Evolutionary conservation across 768 basidiomycete species (phyloP), one percentile per base, ranked within the genome.

Genomic region (Lentinula guzmanii): DNA sequence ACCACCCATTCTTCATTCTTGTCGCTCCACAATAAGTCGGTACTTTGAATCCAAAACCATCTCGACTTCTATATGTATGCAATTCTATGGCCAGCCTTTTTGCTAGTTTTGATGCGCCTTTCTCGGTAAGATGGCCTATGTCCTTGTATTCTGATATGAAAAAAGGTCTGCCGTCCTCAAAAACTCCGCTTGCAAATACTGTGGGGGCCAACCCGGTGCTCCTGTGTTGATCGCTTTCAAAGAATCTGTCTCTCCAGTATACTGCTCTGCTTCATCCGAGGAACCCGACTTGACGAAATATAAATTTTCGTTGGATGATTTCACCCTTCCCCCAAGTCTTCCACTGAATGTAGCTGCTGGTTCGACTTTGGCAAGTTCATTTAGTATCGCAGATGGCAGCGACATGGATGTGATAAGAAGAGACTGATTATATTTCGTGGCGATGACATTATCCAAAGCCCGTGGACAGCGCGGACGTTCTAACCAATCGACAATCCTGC

Each of bases 11-110:
- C 45, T 79, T 76, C 61, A 89, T 77, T 52, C 83, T 79, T 1
- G 91, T 92, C 4, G 77, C 77, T 5, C 91, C 91, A 63, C 91
- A 93, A 67, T 84, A 91, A 4, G 90, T 92, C 1, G 90, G 88
- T 16, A 89, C 79, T 5, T 74, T 73, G 68, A 91, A 92, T 3
- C 91, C 91, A 69, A 84, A 91, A 0, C 84, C 85, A 2, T 79
- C 71, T 4, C 72, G 64, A 61, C 85, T 85, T 64, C 80, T 74
- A 66, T 80, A 76, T 5, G 67, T 67, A 61, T 93, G 91, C 60
- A 93, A 70, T 67, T 91, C 88, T 2, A 74, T 80, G 0, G 89
- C 90, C 60, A 93, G 65, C 46, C 86, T 78, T 70, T 76, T 77
- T 8, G 83, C 91, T 6, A 92, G 77, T 11, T 72, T 66, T 52